phyloP scores from a whole-genome alignment of 139 green algal species.

The Marvania coccoides region DNA sequence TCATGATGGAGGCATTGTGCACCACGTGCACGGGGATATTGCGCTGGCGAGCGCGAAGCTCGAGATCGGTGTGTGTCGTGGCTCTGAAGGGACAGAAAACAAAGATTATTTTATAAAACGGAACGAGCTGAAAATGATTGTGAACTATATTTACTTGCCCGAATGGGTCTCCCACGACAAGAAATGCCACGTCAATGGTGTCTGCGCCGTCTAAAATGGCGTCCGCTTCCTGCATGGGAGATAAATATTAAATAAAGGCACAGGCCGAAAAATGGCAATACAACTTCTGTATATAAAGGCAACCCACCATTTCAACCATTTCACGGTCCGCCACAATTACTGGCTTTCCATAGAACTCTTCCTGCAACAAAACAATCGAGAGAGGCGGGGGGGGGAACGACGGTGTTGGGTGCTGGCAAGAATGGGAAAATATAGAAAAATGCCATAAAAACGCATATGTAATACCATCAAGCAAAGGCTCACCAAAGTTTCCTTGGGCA shows the following conservation, averaged over 20 bases:
- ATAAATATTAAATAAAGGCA: not conserved
- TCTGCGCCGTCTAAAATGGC: conserved; percentile 75
- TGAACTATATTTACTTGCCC: conserved; percentile 41
- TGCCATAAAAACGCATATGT: not conserved
- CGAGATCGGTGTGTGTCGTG: conserved; percentile 94
- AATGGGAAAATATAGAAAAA: not conserved
- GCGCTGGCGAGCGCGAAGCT: conserved; percentile 66
- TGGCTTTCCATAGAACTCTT: conserved; percentile 85
- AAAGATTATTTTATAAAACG: not conserved
- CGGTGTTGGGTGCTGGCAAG: not conserved
- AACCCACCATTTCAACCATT: conserved; percentile 83
- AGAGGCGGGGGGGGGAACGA: not conserved
- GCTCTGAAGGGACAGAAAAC: conserved; percentile 41
- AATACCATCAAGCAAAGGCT: not conserved
- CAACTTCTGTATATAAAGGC: not conserved
- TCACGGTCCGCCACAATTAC: conserved; percentile 86
- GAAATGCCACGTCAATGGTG: conserved; percentile 82
- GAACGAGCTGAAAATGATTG: not conserved
- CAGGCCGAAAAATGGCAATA: not conserved
- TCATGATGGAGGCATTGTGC: conserved; percentile 98
- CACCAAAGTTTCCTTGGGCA: conserved; percentile 77
- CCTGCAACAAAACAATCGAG: conserved; percentile 49
- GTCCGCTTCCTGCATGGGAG: conserved; percentile 55
- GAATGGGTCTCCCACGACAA: conserved; percentile 97
- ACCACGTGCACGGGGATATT: conserved; percentile 79